Conservation (phyloP, 1,284 basidiomycete genomes). For the Rhodotorula sp. region DNA sequence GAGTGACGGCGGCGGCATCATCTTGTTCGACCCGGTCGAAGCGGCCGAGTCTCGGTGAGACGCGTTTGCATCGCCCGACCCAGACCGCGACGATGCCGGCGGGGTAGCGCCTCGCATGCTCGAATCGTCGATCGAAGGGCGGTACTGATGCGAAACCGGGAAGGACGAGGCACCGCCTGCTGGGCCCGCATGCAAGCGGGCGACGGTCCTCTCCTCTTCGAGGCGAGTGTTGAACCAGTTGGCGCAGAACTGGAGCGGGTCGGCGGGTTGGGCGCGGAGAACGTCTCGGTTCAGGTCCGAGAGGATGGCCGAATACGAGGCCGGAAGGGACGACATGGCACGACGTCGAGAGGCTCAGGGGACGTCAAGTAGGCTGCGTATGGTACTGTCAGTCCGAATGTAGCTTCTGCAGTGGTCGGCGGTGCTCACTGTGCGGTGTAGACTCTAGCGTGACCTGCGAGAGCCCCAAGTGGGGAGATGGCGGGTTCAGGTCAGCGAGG, state of each 20-base stretch:
- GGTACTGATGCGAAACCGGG: not conserved
- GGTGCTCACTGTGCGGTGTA: not conserved
- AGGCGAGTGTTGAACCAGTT: constrained; percentile 90
- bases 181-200: constrained; percentile 4
- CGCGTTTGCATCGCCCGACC: not conserved
- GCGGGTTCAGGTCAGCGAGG: too few relatives aligned
- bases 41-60: constrained; percentile 1
- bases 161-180: constrained; percentile 1
- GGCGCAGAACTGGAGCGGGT: constrained; percentile 89
- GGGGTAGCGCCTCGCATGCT: constrained; percentile 21
- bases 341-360: not conserved
- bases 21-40: not conserved
- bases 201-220: constrained; percentile 63
- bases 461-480: too few relatives aligned
- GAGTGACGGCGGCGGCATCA: constrained; percentile 48
- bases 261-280: constrained; percentile 77
- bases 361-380: too few relatives aligned
- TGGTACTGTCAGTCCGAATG: too few relatives aligned
- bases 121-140: constrained; percentile 11
- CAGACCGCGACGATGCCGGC: not conserved
- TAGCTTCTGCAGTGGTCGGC: not conserved
- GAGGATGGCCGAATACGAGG: constrained; percentile 56
- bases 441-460: not conserved
- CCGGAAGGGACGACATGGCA: constrained; percentile 38
- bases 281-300: constrained; percentile 84